Percentiles rank a stretch among this genome's conserved stretches.
Conservation (phyloP, 805 yeast genomes). For the Spathaspora hagerdaliae region DNA sequence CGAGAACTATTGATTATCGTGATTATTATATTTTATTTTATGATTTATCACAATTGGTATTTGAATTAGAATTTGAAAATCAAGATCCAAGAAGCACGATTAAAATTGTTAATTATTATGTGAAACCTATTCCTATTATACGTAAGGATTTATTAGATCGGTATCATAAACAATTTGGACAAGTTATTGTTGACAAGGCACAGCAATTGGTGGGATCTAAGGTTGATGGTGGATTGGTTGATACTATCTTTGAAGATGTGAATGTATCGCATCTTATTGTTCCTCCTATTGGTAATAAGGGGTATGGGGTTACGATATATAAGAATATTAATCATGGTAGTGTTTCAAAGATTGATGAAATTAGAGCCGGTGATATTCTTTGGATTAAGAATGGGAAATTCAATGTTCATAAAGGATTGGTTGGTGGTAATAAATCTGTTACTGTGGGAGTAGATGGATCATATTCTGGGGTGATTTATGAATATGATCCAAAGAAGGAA, state of each 20-base stretch:
- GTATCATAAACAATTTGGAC: constrained; percentile 50
- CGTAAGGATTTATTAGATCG: constrained; percentile 47
- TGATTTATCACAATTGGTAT: constrained; percentile 64
- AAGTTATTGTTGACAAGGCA: constrained; percentile 36
- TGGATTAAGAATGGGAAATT: constrained; percentile 75
- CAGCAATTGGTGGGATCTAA: constrained; percentile 21
- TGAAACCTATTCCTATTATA: constrained; percentile 40
- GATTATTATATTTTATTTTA: constrained; percentile 71
- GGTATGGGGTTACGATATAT: constrained; percentile 73
- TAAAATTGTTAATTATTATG: constrained; percentile 21
- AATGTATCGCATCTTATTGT: constrained; percentile 26
- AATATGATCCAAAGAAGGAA: constrained; percentile 69
- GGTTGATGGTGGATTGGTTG: constrained; percentile 22
- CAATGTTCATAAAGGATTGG: constrained; percentile 56
- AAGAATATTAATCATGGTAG: constrained; percentile 37
- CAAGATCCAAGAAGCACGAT: constrained; percentile 52
- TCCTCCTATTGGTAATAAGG: constrained; percentile 59
- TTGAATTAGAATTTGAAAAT: constrained; percentile 55
- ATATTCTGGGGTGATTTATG: constrained; percentile 59
- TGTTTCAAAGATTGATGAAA: constrained; percentile 53
- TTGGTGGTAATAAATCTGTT: constrained; percentile 27
- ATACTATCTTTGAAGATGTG: constrained; percentile 8
- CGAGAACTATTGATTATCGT: constrained; percentile 43
- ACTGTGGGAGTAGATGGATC: constrained; percentile 41
- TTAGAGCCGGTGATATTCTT: constrained; percentile 80